Base-by-base conservation (phyloP, 2,329 filamentous ascomycete genomes). In the Apiospora pterosperma region DNA sequence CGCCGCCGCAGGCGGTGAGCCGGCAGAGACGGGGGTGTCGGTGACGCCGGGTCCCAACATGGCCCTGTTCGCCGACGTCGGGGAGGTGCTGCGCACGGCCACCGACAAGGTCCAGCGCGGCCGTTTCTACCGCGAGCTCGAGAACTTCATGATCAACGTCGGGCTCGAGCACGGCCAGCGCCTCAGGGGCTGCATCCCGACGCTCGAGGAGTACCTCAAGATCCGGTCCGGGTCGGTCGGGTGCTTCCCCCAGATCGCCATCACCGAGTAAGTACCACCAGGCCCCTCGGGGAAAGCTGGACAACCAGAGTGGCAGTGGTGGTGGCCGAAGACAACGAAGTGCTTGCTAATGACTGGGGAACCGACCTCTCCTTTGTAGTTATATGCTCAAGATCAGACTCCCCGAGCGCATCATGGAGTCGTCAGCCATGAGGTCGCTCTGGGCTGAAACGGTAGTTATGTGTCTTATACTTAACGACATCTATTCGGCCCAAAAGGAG, bases 221-320 rank as follows among this genome's bases (percentile, higher is more conserved):
- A 74, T 73, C 21, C 67, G 71, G 16, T 70, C 70, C 1, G 71
- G 72, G 3, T 74, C 72, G 14, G 72, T 74, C 23, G 72, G 72
- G 8, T 74, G 72, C 36, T 71, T 65, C 2, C 71, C 72, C 14
- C 72, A 74, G 62, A 73, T 74, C 34, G 69, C 72, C 6, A 67
- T 74, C 28, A 72, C 72, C 25, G 71, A 74, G 72, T 74, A 67
- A 69, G n/a, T n/a, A n/a, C n/a, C n/a, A n/a, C n/a, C n/a, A n/a
- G n/a, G n/a, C n/a, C n/a, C n/a, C n/a, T n/a, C n/a, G n/a, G n/a
- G n/a, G n/a, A n/a, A n/a, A n/a, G n/a, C n/a, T n/a, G n/a, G n/a
- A n/a, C n/a, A n/a, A n/a, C n/a, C n/a, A n/a, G n/a, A n/a, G n/a
- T n/a, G n/a, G n/a, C n/a, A n/a, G n/a, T n/a, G n/a, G n/a, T n/a